Percentiles rank a stretch among this genome's conserved stretches.
These are phyloP conservation scores for Oehlia diaphana DNA, from an alignment of 192 early-diverging fungal species.

Conservation along the genomic window DNA sequence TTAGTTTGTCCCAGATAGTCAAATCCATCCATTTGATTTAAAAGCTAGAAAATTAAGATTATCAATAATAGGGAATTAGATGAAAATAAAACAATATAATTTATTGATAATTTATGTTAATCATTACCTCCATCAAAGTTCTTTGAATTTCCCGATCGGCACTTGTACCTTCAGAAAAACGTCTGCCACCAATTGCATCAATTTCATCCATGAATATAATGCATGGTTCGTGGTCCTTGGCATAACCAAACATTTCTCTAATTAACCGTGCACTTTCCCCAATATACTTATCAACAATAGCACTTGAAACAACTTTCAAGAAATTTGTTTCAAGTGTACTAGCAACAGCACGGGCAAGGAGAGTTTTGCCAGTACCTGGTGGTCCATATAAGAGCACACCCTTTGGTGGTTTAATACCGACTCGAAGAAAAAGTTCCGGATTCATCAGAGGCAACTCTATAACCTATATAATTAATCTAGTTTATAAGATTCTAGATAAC, in stretches of 20 bases:
- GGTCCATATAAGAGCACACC: constrained; percentile 96
- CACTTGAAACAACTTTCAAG: constrained; percentile 96
- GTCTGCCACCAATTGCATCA: constrained; percentile 98
- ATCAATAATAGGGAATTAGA: neutral
- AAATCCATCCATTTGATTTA: constrained; percentile 99
- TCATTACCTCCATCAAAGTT: constrained; percentile 89
- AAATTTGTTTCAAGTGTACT: constrained; percentile 98
- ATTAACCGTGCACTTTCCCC: constrained; percentile 97
- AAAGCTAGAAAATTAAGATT: constrained; percentile 48
- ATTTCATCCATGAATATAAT: constrained; percentile 99
- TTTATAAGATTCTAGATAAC: neutral
- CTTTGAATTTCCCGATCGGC: constrained; percentile 99
- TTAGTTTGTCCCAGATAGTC: constrained; percentile 97
- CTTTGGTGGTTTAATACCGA: constrained; percentile 98
- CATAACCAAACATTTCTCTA: constrained; percentile 99
- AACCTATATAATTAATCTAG: constrained; percentile 49
- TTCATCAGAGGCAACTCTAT: constrained; percentile 99
- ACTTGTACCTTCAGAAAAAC: constrained; percentile 98
- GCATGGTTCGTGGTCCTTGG: constrained; percentile 98
- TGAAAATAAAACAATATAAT: neutral
- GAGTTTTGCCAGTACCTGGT: constrained; percentile 97
- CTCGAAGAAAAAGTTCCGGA: constrained; percentile 96
- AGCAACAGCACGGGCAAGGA: constrained; percentile 96
- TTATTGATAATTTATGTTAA: neutral
- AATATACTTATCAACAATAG: constrained; percentile 99